A percentile compares a stretch with the other conserved stretches of the same genome.
These are phyloP conservation scores for Chaetomium fimeti DNA, from an alignment of 495 filamentous ascomycete species.

Conservation along the genomic window DNA sequence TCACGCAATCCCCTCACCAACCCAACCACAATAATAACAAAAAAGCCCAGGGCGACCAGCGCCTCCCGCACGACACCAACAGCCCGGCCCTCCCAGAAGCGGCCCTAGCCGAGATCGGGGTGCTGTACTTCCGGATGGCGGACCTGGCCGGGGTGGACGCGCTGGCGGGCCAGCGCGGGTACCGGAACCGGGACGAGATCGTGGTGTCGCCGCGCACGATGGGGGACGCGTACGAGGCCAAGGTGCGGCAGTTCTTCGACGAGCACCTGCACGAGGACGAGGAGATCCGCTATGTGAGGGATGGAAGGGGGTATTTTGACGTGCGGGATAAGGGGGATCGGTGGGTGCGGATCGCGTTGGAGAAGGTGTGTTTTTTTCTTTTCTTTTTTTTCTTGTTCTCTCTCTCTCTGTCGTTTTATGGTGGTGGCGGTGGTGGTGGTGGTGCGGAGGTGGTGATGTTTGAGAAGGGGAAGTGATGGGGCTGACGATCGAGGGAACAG, in stretches of 20 bases:
- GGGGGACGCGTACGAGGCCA: conserved; percentile 83
- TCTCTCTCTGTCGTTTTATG: neutral
- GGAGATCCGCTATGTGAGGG: conserved; percentile 96
- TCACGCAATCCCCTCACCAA: no score
- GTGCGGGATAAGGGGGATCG: conserved; percentile 69
- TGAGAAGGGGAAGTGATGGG: neutral
- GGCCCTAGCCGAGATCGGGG: conserved; percentile 70
- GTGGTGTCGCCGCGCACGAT: conserved; percentile 83
- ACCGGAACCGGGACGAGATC: conserved; percentile 94
- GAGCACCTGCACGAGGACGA: conserved; percentile 98
- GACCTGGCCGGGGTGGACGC: conserved; percentile 63
- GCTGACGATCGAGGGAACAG: conserved; percentile 18
- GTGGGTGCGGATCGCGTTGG: conserved; percentile 82
- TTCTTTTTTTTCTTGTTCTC: neutral
- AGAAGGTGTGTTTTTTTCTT: conserved; percentile 54
- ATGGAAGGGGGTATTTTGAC: conserved; percentile 90
- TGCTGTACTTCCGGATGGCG: conserved; percentile 70
- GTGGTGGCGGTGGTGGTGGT: no score
- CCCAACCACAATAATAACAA: conserved; percentile 1
- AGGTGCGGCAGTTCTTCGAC: conserved; percentile 87
- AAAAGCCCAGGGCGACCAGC: conserved; percentile 75
- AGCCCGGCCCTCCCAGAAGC: conserved; percentile 53
- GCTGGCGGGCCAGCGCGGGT: conserved; percentile 71
- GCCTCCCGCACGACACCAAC: conserved; percentile 83
- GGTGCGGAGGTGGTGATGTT: no score